phyloP scores from a whole-genome alignment of 1,139 yeast species.

The Nakaseomyces sp. region DNA sequence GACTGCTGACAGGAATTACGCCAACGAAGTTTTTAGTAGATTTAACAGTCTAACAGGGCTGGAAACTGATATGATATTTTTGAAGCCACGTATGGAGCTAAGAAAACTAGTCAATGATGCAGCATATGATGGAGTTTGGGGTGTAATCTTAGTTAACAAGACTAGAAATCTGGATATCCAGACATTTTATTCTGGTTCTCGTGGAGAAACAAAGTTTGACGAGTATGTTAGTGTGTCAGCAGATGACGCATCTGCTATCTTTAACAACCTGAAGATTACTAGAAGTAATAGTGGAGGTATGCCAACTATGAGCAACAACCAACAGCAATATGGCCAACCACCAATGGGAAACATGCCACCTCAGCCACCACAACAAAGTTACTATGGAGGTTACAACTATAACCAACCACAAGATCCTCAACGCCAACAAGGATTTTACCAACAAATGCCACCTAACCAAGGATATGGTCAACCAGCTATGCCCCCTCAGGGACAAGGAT shows the following conservation, averaged over 20 bases:
- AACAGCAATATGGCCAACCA: conserved; percentile 8
- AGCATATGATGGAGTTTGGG: conserved; percentile 72
- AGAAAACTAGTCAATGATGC: conserved; percentile 59
- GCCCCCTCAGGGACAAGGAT: conserved; percentile 15
- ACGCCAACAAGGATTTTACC: conserved; percentile 9
- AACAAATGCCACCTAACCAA: conserved; percentile 13
- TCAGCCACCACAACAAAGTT: conserved; percentile 12
- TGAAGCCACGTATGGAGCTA: conserved; percentile 44
- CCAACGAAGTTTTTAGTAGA: conserved; percentile 47
- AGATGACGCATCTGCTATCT: conserved; percentile 47
- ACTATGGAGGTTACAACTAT: conserved; percentile 5
- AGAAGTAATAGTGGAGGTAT: conserved; percentile 25
- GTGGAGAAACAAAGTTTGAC: conserved; percentile 69
- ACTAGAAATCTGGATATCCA: conserved; percentile 55
- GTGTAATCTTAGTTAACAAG: conserved; percentile 59
- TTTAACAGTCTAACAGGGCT: conserved; percentile 46
- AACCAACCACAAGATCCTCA: conserved; percentile 20
- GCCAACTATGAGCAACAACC: conserved; percentile 5
- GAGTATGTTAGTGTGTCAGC: conserved; percentile 66
- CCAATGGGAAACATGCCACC: conserved; percentile 5
- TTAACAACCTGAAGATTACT: conserved; percentile 36
- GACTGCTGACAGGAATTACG: conserved; percentile 52
- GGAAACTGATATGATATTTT: conserved; percentile 39
- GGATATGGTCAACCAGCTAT: conserved; percentile 9
- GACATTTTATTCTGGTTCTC: conserved; percentile 57